Percentiles rank a stretch among this genome's conserved stretches.
These are phyloP conservation scores for Elsinoe perseae DNA, from an alignment of 2,329 filamentous ascomycete genomes.

Conservation along the genomic window DNA sequence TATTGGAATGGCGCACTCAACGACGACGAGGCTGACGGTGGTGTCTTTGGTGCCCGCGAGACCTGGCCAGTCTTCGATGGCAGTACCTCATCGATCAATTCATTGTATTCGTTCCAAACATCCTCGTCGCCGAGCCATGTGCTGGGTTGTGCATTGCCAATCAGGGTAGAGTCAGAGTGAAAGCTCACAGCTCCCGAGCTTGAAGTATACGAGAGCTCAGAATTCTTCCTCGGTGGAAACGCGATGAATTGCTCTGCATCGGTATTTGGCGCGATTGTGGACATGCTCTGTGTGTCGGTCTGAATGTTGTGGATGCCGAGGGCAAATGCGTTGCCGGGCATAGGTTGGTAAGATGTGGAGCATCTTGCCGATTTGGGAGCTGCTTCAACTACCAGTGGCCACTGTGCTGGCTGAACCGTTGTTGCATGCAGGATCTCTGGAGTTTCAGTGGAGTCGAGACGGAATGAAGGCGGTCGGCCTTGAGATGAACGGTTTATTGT, in stretches of 20 bases:
- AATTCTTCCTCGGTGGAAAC: conserved; percentile 67
- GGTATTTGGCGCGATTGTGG: neutral
- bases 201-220: conserved; percentile 58
- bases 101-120: conserved; percentile 90
- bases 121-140: conserved; percentile 57
- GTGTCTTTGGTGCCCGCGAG: conserved; percentile 29
- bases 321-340: conserved; percentile 12
- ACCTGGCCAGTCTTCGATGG: conserved; percentile 30
- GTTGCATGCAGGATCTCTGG: conserved; percentile 24
- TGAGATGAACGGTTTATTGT: conserved; percentile 12
- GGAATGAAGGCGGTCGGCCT: conserved; percentile 19
- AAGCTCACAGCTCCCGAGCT: conserved; percentile 55
- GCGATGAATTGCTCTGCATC: conserved; percentile 56
- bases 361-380: conserved; percentile 18
- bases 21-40: conserved; percentile 50
- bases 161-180: conserved; percentile 40
- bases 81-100: conserved; percentile 66
- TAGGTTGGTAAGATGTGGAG: conserved; percentile 9
- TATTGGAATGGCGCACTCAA: conserved; percentile 46
- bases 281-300: neutral
- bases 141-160: conserved; percentile 48
- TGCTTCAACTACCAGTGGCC: conserved; percentile 21
- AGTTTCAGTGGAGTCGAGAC: conserved; percentile 23
- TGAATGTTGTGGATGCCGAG: conserved; percentile 5
- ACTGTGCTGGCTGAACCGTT: conserved; percentile 19